Evolutionary conservation across 129 eudicot species (phyloP).

Genomic region (Escallonia rubra): DNA sequence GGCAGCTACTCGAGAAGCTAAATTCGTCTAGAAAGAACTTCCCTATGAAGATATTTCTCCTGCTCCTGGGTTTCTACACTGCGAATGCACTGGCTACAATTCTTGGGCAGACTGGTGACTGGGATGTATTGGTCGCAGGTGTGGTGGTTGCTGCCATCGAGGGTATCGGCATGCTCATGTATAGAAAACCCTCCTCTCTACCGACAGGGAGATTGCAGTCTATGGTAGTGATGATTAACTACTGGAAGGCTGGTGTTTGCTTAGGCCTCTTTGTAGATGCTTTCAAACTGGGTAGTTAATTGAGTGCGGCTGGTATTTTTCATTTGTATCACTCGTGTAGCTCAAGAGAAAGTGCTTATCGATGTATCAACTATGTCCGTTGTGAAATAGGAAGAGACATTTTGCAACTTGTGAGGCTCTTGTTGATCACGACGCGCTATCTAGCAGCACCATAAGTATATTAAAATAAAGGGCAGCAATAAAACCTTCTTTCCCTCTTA

Average conservation of each 20-base stretch:
- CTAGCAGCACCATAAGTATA: too few relatives aligned
- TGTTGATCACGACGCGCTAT: too few relatives aligned
- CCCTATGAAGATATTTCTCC: constrained; percentile 92
- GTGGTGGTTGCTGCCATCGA: constrained; percentile 94
- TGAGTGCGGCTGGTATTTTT: not conserved
- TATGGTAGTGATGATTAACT: constrained; percentile 69
- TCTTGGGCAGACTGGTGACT: constrained; percentile 94
- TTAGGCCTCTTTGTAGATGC: constrained; percentile 98
- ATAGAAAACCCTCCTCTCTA: constrained; percentile 37
- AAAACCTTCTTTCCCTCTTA: too few relatives aligned
- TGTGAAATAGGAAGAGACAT: too few relatives aligned
- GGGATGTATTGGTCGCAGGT: constrained; percentile 97
- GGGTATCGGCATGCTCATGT: constrained; percentile 88
- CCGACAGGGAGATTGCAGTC: constrained; percentile 54
- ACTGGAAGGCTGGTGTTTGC: constrained; percentile 98
- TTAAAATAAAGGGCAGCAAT: too few relatives aligned
- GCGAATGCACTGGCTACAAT: constrained; percentile 96
- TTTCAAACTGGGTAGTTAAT: constrained; percentile 85
- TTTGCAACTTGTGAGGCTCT: too few relatives aligned
- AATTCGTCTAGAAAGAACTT: constrained; percentile 81
- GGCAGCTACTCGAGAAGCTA: constrained; percentile 63
- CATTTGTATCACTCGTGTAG: not conserved
- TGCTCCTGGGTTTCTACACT: constrained; percentile 90
- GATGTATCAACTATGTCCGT: too few relatives aligned
- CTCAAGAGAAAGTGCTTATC: too few relatives aligned